Evolutionary conservation across 1,139 yeast species (phyloP).

Genomic region (Magnusiomyces magnusii): DNA sequence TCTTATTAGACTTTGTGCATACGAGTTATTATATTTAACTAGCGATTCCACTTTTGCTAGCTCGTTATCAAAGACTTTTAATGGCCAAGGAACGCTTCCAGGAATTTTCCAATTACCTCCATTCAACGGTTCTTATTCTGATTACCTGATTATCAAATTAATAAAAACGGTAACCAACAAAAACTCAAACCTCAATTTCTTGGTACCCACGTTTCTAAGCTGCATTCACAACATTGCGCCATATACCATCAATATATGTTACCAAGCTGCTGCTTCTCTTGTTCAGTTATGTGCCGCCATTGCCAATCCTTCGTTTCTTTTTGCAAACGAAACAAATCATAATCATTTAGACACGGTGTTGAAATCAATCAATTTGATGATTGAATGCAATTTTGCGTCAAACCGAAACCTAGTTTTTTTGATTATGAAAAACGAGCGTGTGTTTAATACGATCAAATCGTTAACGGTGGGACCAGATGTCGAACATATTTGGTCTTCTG

Average conservation of each 20-base stretch:
- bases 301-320: conserved; percentile 39
- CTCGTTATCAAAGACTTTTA: conserved; percentile 25
- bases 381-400: conserved; percentile 27
- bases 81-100: conserved; percentile 28
- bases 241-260: conserved; percentile 37
- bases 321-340: conserved; percentile 43
- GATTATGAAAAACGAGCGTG: conserved; percentile 26
- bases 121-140: conserved; percentile 31
- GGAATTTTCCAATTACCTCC: conserved; percentile 25
- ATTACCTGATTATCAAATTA: conserved; percentile 29
- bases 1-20: conserved; percentile 51
- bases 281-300: conserved; percentile 46
- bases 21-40: conserved; percentile 53
- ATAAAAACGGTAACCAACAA: conserved; percentile 22
- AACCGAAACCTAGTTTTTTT: conserved; percentile 30
- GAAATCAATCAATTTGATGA: conserved; percentile 24
- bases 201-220: conserved; percentile 29
- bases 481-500: conserved; percentile 16
- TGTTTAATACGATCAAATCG: conserved; percentile 18
- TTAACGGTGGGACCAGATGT: conserved; percentile 20
- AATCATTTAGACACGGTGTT: conserved; percentile 42
- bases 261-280: conserved; percentile 50
- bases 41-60: conserved; percentile 38
- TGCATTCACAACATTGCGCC: conserved; percentile 33
- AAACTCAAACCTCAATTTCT: conserved; percentile 15